A percentile compares a stretch with the other conserved stretches of the same genome.
phyloP scores from a whole-genome alignment of 441 rosid species.

The Croton laevigatus region DNA sequence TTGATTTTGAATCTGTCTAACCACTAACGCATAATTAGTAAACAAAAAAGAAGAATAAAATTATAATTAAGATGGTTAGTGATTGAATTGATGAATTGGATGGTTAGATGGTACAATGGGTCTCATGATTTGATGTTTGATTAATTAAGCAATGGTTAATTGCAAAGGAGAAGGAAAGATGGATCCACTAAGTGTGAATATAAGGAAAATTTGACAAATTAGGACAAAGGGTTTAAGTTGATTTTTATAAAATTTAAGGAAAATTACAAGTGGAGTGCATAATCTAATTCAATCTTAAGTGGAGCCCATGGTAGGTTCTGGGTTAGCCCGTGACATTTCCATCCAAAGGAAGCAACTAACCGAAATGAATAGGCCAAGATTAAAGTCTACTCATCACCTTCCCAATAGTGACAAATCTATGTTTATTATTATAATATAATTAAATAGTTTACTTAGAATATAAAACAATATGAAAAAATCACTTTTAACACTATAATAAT shows the following conservation, averaged over 20 bases:
- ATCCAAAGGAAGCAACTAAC: conserved; percentile 6
- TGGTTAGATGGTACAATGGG: neutral
- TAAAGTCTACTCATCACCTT: neutral
- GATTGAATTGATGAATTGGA: neutral
- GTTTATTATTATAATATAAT: no score
- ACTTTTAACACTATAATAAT: no score
- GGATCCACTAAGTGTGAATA: conserved; percentile 29
- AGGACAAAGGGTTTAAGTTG: conserved; percentile 12
- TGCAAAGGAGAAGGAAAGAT: neutral
- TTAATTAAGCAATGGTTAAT: neutral
- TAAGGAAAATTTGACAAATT: conserved; percentile 21
- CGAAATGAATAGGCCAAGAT: conserved; percentile 16
- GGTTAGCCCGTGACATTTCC: conserved; percentile 33
- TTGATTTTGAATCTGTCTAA: neutral
- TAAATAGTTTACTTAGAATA: no score
- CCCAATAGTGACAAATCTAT: neutral
- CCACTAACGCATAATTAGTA: neutral
- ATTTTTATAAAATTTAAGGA: neutral
- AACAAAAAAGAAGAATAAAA: neutral
- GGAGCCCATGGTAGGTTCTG: conserved; percentile 32
- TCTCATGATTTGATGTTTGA: conserved; percentile 13
- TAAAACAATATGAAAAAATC: no score
- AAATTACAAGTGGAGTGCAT: neutral
- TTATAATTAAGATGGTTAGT: neutral
- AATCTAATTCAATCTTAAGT: conserved; percentile 14